Base-by-base conservation (phyloP, 106 monocot species). In the Dactylorhiza incarnata region DNA sequence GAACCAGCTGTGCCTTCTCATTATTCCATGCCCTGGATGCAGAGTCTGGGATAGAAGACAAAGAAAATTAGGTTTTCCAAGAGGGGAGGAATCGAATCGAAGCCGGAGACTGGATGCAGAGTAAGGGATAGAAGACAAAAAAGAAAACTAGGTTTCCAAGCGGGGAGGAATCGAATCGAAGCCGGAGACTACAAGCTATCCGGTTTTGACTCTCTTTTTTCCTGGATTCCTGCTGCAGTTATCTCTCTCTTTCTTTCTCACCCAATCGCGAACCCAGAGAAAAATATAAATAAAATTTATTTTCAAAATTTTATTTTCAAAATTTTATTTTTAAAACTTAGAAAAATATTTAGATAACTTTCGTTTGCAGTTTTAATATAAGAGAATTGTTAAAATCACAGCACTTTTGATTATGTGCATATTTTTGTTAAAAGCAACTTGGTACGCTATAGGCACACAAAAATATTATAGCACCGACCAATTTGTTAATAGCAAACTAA, bases 171-270 rank as follows among this genome's bases (percentile, higher is more conserved):
- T 68, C 68, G 68, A 43, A 68, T 68, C 68, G 45, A 44, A 68
- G 17, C 43, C 45, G 14, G 43, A 69, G 45, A 37, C 24, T 26
- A 37, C 66, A 66, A 66, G 24, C 17, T 45, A 46, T 69, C 24
- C 69, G 45, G 45, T 3, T 65, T 61, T 46, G 16, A n/a, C 44
- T 69, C 68, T 15, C 14, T 5, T 24, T 69, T 45, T 17, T 45
- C 0, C 45, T 14, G 13, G 45, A 16, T 46, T 17, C 45, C 14
- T 10, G 9, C 13, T 69, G 69, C 26, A 45, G 45, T n/a, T 46
- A 45, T 26, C 46, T 16, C 45, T 69, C 69, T 45, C 44, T 68
- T 45, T n/a, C 69, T 69, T 69, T 16, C n/a, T 69, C 69, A 9
- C 69, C 10, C 17, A 13, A 26, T 65, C 12, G 26, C 65, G 26